Conservation (phyloP, 805 yeast genomes). For the Lipomyces kockii region DNA sequence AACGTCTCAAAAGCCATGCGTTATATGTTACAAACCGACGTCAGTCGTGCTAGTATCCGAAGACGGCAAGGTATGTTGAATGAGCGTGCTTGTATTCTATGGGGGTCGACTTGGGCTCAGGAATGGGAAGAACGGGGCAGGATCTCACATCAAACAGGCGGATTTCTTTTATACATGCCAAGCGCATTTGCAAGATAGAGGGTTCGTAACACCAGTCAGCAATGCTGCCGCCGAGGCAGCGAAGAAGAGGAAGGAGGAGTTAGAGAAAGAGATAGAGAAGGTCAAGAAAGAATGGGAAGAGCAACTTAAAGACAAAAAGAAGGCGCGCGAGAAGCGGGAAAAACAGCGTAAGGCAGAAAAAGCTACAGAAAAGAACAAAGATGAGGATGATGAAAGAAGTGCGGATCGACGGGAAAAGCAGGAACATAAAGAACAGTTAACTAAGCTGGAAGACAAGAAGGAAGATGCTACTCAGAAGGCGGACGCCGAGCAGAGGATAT, state of each 20-base stretch:
- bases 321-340: constrained; percentile 32
- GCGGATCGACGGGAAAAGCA: constrained; percentile 37
- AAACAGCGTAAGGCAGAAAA: constrained; percentile 33
- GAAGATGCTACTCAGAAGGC: constrained; percentile 26
- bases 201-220: constrained; percentile 52
- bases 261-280: constrained; percentile 44
- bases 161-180: constrained; percentile 62
- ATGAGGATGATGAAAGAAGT: constrained; percentile 26
- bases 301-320: constrained; percentile 33
- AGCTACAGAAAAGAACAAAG: constrained; percentile 31
- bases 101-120: neutral
- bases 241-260: constrained; percentile 36
- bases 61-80: constrained; percentile 45
- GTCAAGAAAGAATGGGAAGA: constrained; percentile 45
- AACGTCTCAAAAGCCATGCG: constrained; percentile 53
- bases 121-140: neutral
- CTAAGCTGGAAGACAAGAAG: constrained; percentile 27
- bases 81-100: neutral
- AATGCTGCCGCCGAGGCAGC: constrained; percentile 49
- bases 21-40: constrained; percentile 60
- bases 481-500: constrained; percentile 47
- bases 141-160: constrained; percentile 26
- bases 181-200: constrained; percentile 54
- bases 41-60: constrained; percentile 54
- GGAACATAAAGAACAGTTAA: constrained; percentile 34